Base-by-base conservation (phyloP, 2,329 filamentous ascomycete species). In the Cadophora sp. region DNA sequence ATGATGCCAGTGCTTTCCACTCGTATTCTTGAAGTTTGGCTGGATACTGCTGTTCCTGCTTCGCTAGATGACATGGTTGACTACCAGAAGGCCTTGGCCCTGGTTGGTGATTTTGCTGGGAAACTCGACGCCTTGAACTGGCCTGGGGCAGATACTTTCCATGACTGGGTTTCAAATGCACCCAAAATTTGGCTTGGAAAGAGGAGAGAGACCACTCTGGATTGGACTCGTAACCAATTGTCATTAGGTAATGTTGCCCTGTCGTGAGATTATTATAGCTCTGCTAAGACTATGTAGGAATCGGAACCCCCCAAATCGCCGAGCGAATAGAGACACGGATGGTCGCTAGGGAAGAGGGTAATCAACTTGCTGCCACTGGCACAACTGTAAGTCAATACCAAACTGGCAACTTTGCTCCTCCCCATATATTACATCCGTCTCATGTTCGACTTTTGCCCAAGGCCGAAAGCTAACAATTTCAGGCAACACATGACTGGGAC, bases 301-400 rank as follows among this genome's bases (percentile, higher is more conserved):
- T 95, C 47, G 89, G 89, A 9, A 79, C 83, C 30, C 84, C 89
- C 16, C 91, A 87, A 72, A 83, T 85, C 55, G 94, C 97, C 0
- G 94, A 97, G 77, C 88, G 91, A 73, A 83, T 96, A 0, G 95
- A 98, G 78, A 96, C 90, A 59, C 91, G 96, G 74, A 88, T 91
- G 76, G 84, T 97, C 0, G 89, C 89, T 1, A 84, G 85, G 59
- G 82, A 83, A 0, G 88, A 91, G 70, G 91, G 92, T 62, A 87
- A 87, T 64, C 83, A 91, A 68, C 82, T 94, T 45, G 80, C 85
- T 36, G 83, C 86, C 1, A 86, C 84, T 24, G 83, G 83, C 83
- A 53, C 65, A 27, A 56, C 71, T 22, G 62, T 62, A 66, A 45
- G 59, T 20, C 33, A 27, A 13, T 9, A 5, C n/a, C 20, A 4